A percentile compares a stretch with the other conserved stretches of the same genome.
Evolutionary conservation across 148 eudicot species (phyloP).

Genomic region (Rheum nobile): DNA sequence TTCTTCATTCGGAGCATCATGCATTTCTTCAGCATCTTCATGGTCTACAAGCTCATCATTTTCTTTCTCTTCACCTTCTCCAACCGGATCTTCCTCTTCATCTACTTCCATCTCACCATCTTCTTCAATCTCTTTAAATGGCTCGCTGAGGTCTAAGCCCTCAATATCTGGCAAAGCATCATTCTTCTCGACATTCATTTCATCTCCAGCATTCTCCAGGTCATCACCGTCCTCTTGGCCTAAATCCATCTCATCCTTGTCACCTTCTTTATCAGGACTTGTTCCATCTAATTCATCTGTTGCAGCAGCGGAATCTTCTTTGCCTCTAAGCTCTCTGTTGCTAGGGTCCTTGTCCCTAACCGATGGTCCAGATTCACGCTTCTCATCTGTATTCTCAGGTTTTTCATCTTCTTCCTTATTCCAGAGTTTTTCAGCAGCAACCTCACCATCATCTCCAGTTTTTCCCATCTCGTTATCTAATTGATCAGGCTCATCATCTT

Average conservation of each 20-base stretch:
- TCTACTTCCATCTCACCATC: constrained; percentile 49
- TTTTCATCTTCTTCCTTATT: constrained; percentile 64
- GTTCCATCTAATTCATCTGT: constrained; percentile 34
- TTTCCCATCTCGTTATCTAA: constrained; percentile 71
- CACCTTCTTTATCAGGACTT: constrained; percentile 29
- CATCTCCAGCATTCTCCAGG: constrained; percentile 27
- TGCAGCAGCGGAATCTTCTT: constrained; percentile 47
- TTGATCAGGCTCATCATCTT: constrained; percentile 38
- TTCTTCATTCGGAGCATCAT: constrained; percentile 16
- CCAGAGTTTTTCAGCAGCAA: constrained; percentile 60
- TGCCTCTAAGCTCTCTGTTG: constrained; percentile 74
- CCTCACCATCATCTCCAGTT: constrained; percentile 49
- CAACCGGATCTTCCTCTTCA: constrained; percentile 25
- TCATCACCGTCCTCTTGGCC: constrained; percentile 31
- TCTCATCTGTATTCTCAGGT: constrained; percentile 40
- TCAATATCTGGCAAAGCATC: constrained; percentile 48
- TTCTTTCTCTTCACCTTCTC: constrained; percentile 36
- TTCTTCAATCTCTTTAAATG: constrained; percentile 28
- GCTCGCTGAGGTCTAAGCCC: constrained; percentile 47
- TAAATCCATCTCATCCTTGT: constrained; percentile 28
- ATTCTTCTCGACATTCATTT: constrained; percentile 50
- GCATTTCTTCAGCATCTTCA: constrained; percentile 24
- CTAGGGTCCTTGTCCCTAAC: constrained; percentile 43
- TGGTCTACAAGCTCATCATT: constrained; percentile 24
- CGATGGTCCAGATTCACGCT: constrained; percentile 61